phyloP scores from a whole-genome alignment of 768 basidiomycete species.

The Boletus fagicola region DNA sequence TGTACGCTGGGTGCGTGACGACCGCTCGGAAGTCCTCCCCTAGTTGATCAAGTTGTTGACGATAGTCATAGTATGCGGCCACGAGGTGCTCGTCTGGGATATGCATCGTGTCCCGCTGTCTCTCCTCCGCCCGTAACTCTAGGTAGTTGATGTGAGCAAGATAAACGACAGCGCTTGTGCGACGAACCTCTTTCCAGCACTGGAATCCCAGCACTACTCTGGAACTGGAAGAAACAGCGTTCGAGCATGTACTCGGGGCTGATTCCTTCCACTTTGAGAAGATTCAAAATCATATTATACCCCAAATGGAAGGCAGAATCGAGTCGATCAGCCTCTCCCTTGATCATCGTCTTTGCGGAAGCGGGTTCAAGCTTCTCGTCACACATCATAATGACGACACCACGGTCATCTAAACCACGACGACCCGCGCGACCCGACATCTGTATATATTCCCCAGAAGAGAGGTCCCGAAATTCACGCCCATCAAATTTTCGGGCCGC shows the following conservation, averaged over 20 bases:
- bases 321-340: conserved; percentile 93
- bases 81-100: conserved; percentile 84
- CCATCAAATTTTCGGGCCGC: conserved; percentile 96
- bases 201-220: conserved; percentile 91
- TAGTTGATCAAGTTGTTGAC: conserved; percentile 92
- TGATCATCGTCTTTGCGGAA: conserved; percentile 94
- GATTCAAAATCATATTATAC: conserved; percentile 98
- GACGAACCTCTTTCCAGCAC: conserved; percentile 73
- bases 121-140: conserved; percentile 81
- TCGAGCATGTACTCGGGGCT: conserved; percentile 99
- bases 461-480: conserved; percentile 87
- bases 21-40: conserved; percentile 85
- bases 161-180: background rate
- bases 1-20: conserved; percentile 92
- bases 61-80: conserved; percentile 86
- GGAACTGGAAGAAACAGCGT: conserved; percentile 97
- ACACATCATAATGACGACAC: conserved; percentile 99
- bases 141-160: conserved; percentile 7
- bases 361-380: conserved; percentile 95
- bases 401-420: conserved; percentile 95
- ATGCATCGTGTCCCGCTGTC: conserved; percentile 55
- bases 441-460: conserved; percentile 97
- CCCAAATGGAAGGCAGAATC: conserved; percentile 99
- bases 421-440: conserved; percentile 99
- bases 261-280: conserved; percentile 98